These are phyloP conservation scores for Taphrina populina DNA, from an alignment of 1,139 yeast genomes.

Conservation along the genomic window DNA sequence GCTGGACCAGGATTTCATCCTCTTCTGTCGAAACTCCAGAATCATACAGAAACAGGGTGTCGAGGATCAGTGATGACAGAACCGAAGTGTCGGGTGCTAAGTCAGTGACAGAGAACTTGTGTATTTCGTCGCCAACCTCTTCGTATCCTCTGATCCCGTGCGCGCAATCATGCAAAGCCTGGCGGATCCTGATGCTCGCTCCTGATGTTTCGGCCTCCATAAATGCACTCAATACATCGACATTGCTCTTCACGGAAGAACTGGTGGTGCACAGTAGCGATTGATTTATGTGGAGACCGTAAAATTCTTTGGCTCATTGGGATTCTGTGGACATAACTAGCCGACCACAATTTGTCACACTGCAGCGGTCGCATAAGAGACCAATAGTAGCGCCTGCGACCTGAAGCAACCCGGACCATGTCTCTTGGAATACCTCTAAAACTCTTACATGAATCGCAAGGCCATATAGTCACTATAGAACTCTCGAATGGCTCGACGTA, in stretches of 20 bases:
- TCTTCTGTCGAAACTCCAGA: slow-evolving; percentile 14
- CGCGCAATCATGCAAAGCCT: slow-evolving; percentile 12
- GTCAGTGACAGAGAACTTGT: slow-evolving; percentile 5
- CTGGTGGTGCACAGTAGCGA: no score
- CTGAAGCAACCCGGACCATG: no score
- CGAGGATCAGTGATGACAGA: slow-evolving; percentile 11
- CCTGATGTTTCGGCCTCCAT: neutral
- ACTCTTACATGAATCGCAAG: slow-evolving; percentile 79
- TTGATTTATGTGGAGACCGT: no score
- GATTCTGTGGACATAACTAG: no score
- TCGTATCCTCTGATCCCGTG: neutral
- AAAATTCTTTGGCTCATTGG: no score
- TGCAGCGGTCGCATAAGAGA: no score
- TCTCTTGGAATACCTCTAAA: slow-evolving; percentile 76
- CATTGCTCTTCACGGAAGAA: no score
- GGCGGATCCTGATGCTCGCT: neutral
- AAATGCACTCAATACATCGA: no score
- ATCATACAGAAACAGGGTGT: slow-evolving; percentile 19
- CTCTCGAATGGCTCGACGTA: slow-evolving; percentile 61
- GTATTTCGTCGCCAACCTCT: neutral
- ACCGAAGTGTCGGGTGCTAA: slow-evolving; percentile 12
- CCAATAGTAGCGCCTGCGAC: no score
- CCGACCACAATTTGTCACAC: no score
- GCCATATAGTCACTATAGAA: slow-evolving; percentile 78
- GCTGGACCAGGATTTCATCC: slow-evolving; percentile 2